These are phyloP conservation scores for Incumbomyces delicatus DNA, from an alignment of 2,329 filamentous ascomycete species.

Conservation along the genomic window DNA sequence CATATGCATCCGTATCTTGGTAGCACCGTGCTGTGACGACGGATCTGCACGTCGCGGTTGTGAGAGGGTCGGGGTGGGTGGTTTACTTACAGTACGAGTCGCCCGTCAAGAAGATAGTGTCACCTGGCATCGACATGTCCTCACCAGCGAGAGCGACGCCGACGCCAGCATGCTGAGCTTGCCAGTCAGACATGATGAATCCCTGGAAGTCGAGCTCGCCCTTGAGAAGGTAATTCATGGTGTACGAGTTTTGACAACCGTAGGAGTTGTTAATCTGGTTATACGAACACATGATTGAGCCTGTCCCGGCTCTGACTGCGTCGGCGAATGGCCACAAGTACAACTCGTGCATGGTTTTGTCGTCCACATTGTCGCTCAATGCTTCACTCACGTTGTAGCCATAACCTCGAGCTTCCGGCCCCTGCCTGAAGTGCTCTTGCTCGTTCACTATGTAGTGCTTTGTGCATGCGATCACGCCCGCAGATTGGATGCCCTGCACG, in stretches of 20 bases:
- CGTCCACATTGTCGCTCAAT: constrained; percentile 52
- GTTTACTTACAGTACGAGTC: constrained; percentile 50
- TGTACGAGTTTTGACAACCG: constrained; percentile 54
- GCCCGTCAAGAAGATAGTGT: constrained; percentile 65
- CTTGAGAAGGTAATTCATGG: constrained; percentile 56
- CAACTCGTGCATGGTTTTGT: constrained; percentile 54
- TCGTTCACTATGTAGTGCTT: constrained; percentile 70
- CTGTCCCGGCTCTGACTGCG: constrained; percentile 55
- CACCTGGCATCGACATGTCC: constrained; percentile 79
- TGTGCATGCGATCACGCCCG: constrained; percentile 71
- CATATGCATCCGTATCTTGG: too few species aligned
- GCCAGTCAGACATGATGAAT: constrained; percentile 63
- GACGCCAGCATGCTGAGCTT: constrained; percentile 63
- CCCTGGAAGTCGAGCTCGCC: constrained; percentile 67
- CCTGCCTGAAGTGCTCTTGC: constrained; percentile 63
- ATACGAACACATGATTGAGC: constrained; percentile 60
- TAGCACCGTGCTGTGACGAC: too few species aligned
- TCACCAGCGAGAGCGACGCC: constrained; percentile 57
- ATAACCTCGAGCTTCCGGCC: constrained; percentile 46
- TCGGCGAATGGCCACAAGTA: constrained; percentile 59
- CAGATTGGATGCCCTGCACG: constrained; percentile 69
- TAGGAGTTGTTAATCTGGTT: constrained; percentile 62
- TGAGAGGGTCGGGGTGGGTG: too few species aligned
- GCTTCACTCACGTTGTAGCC: constrained; percentile 55
- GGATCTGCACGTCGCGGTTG: too few species aligned